A percentile compares a stretch with the other conserved stretches of the same genome.
Evolutionary conservation across 768 basidiomycete species (phyloP).

Genomic region (Kwoniella europaea): DNA sequence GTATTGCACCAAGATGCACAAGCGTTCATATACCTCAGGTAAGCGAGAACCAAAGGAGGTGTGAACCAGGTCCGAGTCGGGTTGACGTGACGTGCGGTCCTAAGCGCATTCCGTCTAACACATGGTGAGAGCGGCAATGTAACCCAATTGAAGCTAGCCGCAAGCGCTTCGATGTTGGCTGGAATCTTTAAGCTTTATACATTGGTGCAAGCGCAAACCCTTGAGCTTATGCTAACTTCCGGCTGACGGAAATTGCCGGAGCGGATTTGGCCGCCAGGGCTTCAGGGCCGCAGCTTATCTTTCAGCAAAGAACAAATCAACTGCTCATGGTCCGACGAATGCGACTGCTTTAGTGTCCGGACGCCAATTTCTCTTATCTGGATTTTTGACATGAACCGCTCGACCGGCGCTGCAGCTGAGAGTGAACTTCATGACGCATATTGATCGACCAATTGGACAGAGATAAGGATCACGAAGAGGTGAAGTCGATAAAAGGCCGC

Average conservation of each 20-base stretch:
- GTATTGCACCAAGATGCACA: too few relatives aligned
- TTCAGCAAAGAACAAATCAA: too few relatives aligned
- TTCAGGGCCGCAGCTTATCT: too few relatives aligned
- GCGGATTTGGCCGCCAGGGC: too few relatives aligned
- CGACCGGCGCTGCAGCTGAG: too few relatives aligned
- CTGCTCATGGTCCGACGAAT: too few relatives aligned
- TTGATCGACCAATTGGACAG: background rate
- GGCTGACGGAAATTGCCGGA: too few relatives aligned
- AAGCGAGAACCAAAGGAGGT: background rate
- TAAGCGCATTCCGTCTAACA: background rate
- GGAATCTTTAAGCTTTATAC: background rate
- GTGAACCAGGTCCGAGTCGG: background rate
- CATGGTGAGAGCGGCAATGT: background rate
- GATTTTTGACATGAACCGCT: too few relatives aligned
- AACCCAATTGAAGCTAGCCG: background rate
- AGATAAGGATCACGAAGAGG: background rate
- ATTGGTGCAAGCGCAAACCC: background rate
- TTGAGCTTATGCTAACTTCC: too few relatives aligned
- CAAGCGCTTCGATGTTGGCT: background rate
- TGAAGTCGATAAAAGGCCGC: conserved; percentile 3
- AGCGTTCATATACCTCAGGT: conserved; percentile 1
- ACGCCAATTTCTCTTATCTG: too few relatives aligned
- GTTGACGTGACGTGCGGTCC: background rate
- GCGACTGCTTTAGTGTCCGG: too few relatives aligned
- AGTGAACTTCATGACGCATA: background rate